These are phyloP conservation scores for Aspergillus viridinutans DNA, from an alignment of 2,329 filamentous ascomycete genomes.

Conservation along the genomic window DNA sequence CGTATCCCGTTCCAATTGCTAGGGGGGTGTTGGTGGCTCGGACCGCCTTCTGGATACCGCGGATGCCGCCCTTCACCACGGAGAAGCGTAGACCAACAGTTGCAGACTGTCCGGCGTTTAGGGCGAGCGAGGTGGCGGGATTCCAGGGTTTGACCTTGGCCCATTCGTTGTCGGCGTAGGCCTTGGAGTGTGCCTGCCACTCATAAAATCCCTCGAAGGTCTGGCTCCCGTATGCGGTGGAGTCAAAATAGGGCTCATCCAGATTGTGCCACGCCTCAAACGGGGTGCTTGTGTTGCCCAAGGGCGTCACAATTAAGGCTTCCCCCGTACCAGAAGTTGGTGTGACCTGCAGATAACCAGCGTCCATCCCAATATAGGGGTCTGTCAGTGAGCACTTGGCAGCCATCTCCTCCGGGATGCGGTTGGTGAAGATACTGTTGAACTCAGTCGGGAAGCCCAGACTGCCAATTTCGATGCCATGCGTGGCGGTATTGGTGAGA, in stretches of 20 bases:
- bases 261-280: constrained; percentile 57
- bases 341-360: constrained; percentile 53
- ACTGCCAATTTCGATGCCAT: constrained; percentile 51
- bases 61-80: constrained; percentile 41
- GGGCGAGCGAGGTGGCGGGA: constrained; percentile 43
- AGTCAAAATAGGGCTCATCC: constrained; percentile 40
- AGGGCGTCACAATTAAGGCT: constrained; percentile 52
- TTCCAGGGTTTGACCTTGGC: constrained; percentile 52
- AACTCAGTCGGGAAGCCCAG: constrained; percentile 58
- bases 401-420: constrained; percentile 47
- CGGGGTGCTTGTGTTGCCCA: constrained; percentile 38
- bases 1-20: constrained; percentile 52
- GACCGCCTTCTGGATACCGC: constrained; percentile 48
- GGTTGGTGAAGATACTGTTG: constrained; percentile 58
- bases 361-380: constrained; percentile 58
- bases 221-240: constrained; percentile 48
- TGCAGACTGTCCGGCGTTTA: constrained; percentile 45
- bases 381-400: constrained; percentile 53
- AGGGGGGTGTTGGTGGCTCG: constrained; percentile 44
- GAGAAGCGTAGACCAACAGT: constrained; percentile 53
- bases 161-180: constrained; percentile 57
- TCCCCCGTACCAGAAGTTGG: constrained; percentile 51
- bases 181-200: constrained; percentile 54
- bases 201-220: constrained; percentile 60
- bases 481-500: constrained; percentile 43